Evolutionary conservation across 495 filamentous ascomycete genomes (phyloP).

Genomic region (Platismatia glauca): DNA sequence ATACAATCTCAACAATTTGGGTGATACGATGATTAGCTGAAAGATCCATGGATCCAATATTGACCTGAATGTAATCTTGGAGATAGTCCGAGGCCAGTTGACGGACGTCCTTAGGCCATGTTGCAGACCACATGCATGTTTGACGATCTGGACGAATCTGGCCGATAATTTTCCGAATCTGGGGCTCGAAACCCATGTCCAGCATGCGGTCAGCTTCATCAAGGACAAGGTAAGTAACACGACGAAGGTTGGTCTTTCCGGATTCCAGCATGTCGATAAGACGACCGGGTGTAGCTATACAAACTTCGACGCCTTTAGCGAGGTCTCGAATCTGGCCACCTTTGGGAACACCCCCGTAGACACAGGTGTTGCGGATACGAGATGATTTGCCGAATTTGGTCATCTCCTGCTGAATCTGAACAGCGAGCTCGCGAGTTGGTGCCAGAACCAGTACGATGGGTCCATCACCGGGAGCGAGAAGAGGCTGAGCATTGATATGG

Average conservation of each 20-base stretch:
- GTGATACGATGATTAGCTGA: slow-evolving; percentile 98
- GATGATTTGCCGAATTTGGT: slow-evolving; percentile 97
- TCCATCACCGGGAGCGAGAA: slow-evolving; percentile 91
- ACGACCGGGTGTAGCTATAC: slow-evolving; percentile 95
- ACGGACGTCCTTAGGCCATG: slow-evolving; percentile 98
- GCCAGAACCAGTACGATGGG: slow-evolving; percentile 94
- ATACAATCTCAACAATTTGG: slow-evolving; percentile 91
- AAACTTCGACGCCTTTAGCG: slow-evolving; percentile 74
- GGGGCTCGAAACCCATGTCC: slow-evolving; percentile 86
- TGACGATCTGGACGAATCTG: slow-evolving; percentile 98
- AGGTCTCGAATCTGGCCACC: slow-evolving; percentile 94
- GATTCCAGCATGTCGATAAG: slow-evolving; percentile 97
- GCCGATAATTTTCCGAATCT: slow-evolving; percentile 88
- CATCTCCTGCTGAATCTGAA: slow-evolving; percentile 93
- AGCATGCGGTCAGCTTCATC: slow-evolving; percentile 88
- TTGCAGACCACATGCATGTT: slow-evolving; percentile 99
- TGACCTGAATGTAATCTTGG: slow-evolving; percentile 96
- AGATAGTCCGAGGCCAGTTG: slow-evolving; percentile 92
- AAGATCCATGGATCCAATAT: slow-evolving; percentile 93
- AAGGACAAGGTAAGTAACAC: slow-evolving; percentile 89
- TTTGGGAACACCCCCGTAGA: slow-evolving; percentile 97
- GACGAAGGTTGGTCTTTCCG: slow-evolving; percentile 94
- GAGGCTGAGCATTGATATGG: slow-evolving; percentile 97
- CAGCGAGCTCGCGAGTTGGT: slow-evolving; percentile 92
- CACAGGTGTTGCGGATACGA: slow-evolving; percentile 96